phyloP scores from a whole-genome alignment of 176 grass and related monocot genomes.

The Triticum aestivum region IWGSC_CS_RefSeq_v2.1 NC_057809.1:74577913-74578412 shows the following conservation, averaged over 20 bases:
- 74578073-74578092: constrained; percentile 1
- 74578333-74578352: background rate
- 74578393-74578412: background rate
- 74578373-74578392: background rate
- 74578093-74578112: background rate
- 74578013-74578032: constrained; percentile 78
- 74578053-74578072: constrained; percentile 9
- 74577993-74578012: constrained; percentile 89
- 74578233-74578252: background rate
- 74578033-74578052: constrained; percentile 50
- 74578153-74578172: background rate
- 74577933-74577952: constrained; percentile 90
- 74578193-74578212: background rate
- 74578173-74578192: background rate
- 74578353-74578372: background rate
- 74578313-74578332: background rate
- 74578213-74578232: background rate
- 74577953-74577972: constrained; percentile 78
- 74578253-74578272: background rate
- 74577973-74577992: constrained; percentile 78
- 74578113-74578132: background rate
- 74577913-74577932: constrained; percentile 85
- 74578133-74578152: background rate
- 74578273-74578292: background rate
- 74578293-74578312: background rate